Conservation (phyloP, 2,329 filamentous ascomycete species). For the Juglanconis juglandina region DNA sequence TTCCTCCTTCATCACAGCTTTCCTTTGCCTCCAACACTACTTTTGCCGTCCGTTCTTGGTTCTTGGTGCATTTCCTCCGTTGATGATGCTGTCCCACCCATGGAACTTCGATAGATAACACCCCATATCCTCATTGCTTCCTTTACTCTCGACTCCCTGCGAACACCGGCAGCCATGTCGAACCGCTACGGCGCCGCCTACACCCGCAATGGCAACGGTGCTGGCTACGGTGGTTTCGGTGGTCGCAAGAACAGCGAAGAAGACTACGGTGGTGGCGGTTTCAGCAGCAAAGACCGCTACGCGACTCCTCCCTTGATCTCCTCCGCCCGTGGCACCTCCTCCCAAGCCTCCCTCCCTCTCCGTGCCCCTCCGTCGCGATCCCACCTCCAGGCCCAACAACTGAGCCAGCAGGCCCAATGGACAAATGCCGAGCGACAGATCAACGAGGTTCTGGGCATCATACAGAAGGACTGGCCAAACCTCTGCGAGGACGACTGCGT, state of each 20-base stretch:
- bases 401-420: conserved; percentile 22
- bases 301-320: conserved; percentile 31
- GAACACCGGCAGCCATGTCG: conserved; percentile 39
- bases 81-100: conserved; percentile 9
- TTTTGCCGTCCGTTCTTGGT: background rate
- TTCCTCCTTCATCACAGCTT: background rate
- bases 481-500: conserved; percentile 88
- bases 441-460: conserved; percentile 69
- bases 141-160: background rate
- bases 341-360: conserved; percentile 29
- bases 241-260: conserved; percentile 23
- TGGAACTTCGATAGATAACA: conserved; percentile 19
- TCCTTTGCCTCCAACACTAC: background rate
- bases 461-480: conserved; percentile 85
- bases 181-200: conserved; percentile 48
- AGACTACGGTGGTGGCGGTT: conserved; percentile 46
- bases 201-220: conserved; percentile 35
- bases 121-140: background rate
- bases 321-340: conserved; percentile 27
- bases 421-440: conserved; percentile 56
- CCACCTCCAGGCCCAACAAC: conserved; percentile 19
- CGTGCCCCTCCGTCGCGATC: conserved; percentile 33
- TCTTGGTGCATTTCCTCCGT: background rate
- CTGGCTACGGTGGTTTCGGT: conserved; percentile 43
- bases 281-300: conserved; percentile 36